Base-by-base conservation (phyloP, 257 asterid genomes). In the Nemophila menziesii region DNA sequence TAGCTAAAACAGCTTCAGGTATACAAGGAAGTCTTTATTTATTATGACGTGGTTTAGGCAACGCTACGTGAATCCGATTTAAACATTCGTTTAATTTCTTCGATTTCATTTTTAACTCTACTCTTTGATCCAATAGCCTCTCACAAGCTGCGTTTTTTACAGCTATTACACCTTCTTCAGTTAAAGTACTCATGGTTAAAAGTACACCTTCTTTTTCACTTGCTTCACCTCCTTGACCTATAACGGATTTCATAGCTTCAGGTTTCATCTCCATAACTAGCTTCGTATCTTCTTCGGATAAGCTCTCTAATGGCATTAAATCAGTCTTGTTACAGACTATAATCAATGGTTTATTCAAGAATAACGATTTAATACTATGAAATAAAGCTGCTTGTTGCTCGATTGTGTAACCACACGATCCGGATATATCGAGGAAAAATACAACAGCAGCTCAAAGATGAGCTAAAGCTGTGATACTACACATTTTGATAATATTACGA, bases 401-500 rank as follows among this genome's bases (percentile, higher is more conserved):
- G 14, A 89, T 80, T 65, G 67, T 84, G 49, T 89, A 89, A 36
- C 97, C 97, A 58, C 97, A 89, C 2, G 93, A 89, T 48, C 97
- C 97, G 12, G 95, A 89, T 29, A 89, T 65, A 37, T 89, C 97
- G 4, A 89, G 90, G 62, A 89, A 89, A 57, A 89, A 84, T 64
- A 89, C 38, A 21, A 89, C 95, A 20, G 95, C 95, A 26, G 97
- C 93, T 46, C 95, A 78, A 51, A 89, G 66, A 61, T 89, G 97
- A 20, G 97, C 95, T 41, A 89, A 84, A 40, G 97, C 97, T 11
- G 97, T 84, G 50, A 89, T 84, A 57, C 93, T 83, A 75, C 97
- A 89, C 97, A 89, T 89, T 48, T 89, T 95, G 11, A 89, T 89
- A 64, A 89, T 89, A 63, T 89, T 89, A 19, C 97, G 83, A 42